A percentile compares a stretch with the other conserved stretches of the same genome.
Conservation (phyloP, 1,139 yeast species). For the Scheffersomyces cryptocercus region DNA sequence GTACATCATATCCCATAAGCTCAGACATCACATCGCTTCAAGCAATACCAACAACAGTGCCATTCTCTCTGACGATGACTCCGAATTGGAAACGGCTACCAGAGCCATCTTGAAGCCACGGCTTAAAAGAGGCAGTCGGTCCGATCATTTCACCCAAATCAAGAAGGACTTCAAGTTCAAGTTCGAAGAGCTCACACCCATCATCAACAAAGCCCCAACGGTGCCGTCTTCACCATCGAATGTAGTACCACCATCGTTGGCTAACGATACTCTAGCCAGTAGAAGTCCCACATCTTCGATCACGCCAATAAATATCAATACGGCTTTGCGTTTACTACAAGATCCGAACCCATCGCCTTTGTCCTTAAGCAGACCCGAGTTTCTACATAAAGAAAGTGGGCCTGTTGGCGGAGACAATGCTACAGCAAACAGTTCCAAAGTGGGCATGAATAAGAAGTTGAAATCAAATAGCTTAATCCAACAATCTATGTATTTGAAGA, state of each 20-base stretch:
- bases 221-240: background rate
- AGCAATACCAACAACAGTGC: constrained; percentile 25
- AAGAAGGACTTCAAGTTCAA: constrained; percentile 35
- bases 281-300: constrained; percentile 1
- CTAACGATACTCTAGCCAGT: background rate
- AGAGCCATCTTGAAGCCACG: constrained; percentile 19
- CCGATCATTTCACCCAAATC: constrained; percentile 4
- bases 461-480: constrained; percentile 12
- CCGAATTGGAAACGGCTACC: constrained; percentile 27
- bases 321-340: constrained; percentile 5
- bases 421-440: constrained; percentile 5
- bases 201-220: background rate
- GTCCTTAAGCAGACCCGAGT: constrained; percentile 10
- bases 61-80: constrained; percentile 38
- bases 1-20: background rate
- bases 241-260: background rate
- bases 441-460: constrained; percentile 6
- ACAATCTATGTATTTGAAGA: constrained; percentile 29
- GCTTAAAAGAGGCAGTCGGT: constrained; percentile 10
- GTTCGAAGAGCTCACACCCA: constrained; percentile 18
- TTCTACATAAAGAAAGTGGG: background rate
- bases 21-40: background rate
- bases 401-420: background rate
- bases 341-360: constrained; percentile 26
- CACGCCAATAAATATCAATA: constrained; percentile 1